These are phyloP conservation scores for Ceratobasidium sp. DNA, from an alignment of 1,284 basidiomycete species.

Conservation along the genomic window DNA sequence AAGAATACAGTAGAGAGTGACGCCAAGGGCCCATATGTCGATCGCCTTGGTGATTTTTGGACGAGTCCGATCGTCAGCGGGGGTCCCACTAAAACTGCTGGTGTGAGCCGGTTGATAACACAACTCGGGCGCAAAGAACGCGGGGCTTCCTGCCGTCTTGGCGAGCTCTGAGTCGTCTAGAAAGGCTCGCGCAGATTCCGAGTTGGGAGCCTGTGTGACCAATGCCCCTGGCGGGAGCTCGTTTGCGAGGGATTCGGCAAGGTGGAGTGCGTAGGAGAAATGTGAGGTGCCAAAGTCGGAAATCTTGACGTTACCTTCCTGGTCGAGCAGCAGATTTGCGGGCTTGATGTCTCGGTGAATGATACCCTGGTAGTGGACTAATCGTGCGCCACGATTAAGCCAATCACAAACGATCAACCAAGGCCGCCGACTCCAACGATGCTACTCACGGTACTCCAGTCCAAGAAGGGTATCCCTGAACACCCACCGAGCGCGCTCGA, in stretches of 20 bases:
- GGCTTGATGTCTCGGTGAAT: conserved; percentile 99
- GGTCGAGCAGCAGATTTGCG: conserved; percentile 91
- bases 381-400: conserved; percentile 15
- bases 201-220: conserved; percentile 44
- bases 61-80: conserved; percentile 50
- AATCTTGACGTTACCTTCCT: conserved; percentile 91
- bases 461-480: conserved; percentile 93
- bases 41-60: conserved; percentile 91
- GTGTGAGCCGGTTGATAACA: conserved; percentile 56
- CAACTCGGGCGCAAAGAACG: conserved; percentile 98
- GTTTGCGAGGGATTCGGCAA: conserved; percentile 60
- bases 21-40: conserved; percentile 99
- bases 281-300: conserved; percentile 98
- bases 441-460: conserved; percentile 83
- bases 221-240: conserved; percentile 51
- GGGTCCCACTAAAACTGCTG: conserved; percentile 40
- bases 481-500: conserved; percentile 84
- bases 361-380: conserved; percentile 96
- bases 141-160: conserved; percentile 94
- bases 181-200: conserved; percentile 60
- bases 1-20: conserved; percentile 93
- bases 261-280: conserved; percentile 84
- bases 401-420: conserved; percentile 19
- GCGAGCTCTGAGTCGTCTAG: conserved; percentile 87
- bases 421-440: conserved; percentile 17